A percentile compares a stretch with the other conserved stretches of the same genome.
Evolutionary conservation across 2,329 filamentous ascomycete species (phyloP).

Genomic region (Aspergillus hortae): DNA sequence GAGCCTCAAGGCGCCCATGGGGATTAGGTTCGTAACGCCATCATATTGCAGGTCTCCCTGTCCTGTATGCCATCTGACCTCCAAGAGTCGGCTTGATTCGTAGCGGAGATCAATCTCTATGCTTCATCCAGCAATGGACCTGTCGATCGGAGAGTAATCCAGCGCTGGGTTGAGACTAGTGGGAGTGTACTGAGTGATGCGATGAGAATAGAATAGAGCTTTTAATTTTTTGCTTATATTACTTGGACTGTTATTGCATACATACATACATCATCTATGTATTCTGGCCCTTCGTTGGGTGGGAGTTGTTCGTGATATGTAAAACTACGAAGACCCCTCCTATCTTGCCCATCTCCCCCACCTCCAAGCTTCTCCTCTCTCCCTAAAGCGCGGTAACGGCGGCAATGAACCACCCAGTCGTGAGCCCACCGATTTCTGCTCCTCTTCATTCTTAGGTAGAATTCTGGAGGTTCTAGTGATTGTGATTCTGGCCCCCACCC

Average conservation of each 20-base stretch:
- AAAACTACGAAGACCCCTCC: background rate
- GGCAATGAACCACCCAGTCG: background rate
- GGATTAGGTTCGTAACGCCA: too few relatives aligned
- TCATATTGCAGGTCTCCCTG: background rate
- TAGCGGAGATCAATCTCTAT: background rate
- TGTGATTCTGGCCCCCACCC: background rate
- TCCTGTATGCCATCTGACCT: background rate
- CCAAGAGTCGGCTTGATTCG: too few relatives aligned
- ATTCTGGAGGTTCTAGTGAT: background rate
- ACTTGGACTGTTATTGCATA: too few relatives aligned
- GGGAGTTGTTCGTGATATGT: background rate
- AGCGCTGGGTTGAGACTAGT: too few relatives aligned
- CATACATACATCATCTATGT: too few relatives aligned
- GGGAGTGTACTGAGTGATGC: background rate
- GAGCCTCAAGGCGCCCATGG: too few relatives aligned
- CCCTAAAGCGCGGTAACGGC: constrained; percentile 2
- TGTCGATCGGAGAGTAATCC: background rate
- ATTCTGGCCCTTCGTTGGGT: too few relatives aligned
- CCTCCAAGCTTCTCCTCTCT: background rate
- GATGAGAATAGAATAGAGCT: background rate
- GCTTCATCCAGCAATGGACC: constrained; percentile 3
- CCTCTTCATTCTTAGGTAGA: background rate
- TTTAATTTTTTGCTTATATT: background rate
- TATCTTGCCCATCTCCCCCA: background rate
- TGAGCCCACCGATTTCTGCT: too few relatives aligned